Evolutionary conservation across 139 green algal genomes (phyloP).

Genomic region (Volvox africanus): DNA sequence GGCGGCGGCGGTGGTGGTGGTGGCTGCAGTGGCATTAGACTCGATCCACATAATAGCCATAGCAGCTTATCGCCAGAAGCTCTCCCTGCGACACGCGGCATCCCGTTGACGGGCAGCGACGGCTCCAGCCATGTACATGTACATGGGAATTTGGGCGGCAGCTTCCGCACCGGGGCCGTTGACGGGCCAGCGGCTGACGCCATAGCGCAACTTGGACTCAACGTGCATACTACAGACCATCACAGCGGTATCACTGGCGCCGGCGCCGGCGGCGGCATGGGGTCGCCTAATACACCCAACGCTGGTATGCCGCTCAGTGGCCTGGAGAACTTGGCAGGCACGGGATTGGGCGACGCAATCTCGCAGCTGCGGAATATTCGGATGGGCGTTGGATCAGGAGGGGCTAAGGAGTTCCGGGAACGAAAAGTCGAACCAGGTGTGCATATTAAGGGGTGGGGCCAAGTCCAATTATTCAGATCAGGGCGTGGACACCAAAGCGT

Average conservation of each 20-base stretch:
- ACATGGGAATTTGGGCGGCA: no score
- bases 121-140: no score
- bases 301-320: conserved; percentile 7
- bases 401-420: background rate
- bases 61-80: no score
- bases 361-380: conserved; percentile 37
- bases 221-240: background rate
- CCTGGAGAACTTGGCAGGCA: background rate
- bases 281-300: background rate
- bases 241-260: background rate
- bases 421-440: conserved; percentile 1
- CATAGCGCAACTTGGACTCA: background rate
- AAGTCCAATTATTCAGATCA: no score
- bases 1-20: no score
- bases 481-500: no score
- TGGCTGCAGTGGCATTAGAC: no score
- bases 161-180: no score
- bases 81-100: no score
- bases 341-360: conserved; percentile 39
- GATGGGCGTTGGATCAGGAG: background rate
- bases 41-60: no score
- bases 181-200: no score
- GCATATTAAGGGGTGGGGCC: background rate
- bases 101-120: no score
- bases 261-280: background rate